These are phyloP conservation scores for Begonia masoniana DNA, from an alignment of 306 rosid genomes.

Conservation along the genomic window DNA sequence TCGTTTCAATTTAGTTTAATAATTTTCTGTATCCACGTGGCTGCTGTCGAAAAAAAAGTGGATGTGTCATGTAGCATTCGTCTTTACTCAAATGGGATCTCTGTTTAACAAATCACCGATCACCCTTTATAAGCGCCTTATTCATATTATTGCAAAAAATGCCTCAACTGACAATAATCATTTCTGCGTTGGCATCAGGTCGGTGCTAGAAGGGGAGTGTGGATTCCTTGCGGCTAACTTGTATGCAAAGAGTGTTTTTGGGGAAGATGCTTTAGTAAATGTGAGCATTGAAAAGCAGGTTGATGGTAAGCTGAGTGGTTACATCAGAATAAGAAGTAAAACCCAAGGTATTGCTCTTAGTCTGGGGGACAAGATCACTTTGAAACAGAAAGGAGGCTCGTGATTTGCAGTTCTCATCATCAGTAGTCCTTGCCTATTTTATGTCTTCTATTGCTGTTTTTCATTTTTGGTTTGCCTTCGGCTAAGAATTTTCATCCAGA, in stretches of 20 bases:
- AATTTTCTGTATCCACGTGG: too few species aligned
- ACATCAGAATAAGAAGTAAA: conserved; percentile 97
- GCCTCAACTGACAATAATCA: not conserved
- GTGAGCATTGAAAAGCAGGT: conserved; percentile 85
- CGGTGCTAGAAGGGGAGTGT: conserved; percentile 93
- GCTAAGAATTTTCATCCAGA: not conserved
- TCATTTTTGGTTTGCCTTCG: not conserved
- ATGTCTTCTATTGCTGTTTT: not conserved
- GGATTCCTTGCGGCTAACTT: conserved; percentile 94
- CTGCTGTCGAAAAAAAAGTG: too few species aligned
- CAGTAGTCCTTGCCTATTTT: not conserved
- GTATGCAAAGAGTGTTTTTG: conserved; percentile 94
- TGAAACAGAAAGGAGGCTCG: conserved; percentile 85
- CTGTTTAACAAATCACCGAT: too few species aligned
- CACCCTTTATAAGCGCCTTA: too few species aligned
- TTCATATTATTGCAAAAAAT: too few species aligned
- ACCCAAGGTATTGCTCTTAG: conserved; percentile 98
- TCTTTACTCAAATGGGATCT: too few species aligned
- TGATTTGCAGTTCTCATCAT: conserved; percentile 15
- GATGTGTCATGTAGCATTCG: too few species aligned
- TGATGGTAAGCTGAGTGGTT: conserved; percentile 85
- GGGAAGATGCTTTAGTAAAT: conserved; percentile 96
- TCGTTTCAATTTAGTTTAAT: too few species aligned
- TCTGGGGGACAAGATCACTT: conserved; percentile 96
- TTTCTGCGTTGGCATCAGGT: conserved; percentile 29